Evolutionary conservation across 73 alveolate species (phyloP).

Genomic region (Paramecium biaurelia): DNA sequence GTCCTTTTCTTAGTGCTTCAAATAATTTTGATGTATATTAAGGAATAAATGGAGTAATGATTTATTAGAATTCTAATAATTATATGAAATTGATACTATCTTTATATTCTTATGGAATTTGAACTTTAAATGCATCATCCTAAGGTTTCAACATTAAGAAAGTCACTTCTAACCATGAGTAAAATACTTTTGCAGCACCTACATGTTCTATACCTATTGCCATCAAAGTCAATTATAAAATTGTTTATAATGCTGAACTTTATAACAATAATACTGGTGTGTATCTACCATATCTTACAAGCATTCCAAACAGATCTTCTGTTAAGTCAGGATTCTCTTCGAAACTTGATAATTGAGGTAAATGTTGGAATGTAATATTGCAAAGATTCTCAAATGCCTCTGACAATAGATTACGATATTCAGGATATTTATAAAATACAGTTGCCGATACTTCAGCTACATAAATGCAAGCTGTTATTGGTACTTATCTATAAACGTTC

Average conservation of each 20-base stretch:
- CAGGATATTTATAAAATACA: slow-evolving; percentile 33
- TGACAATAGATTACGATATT: neutral
- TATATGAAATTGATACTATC: neutral
- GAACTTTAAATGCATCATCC: neutral
- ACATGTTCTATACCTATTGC: slow-evolving; percentile 31
- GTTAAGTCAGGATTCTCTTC: slow-evolving; percentile 50
- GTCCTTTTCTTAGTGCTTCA: slow-evolving; percentile 19
- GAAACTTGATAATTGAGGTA: slow-evolving; percentile 36
- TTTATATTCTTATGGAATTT: neutral
- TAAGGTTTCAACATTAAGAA: neutral
- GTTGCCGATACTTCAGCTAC: slow-evolving; percentile 47
- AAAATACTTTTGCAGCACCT: slow-evolving; percentile 30
- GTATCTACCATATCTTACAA: slow-evolving; percentile 46
- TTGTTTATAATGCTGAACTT: slow-evolving; percentile 23
- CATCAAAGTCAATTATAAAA: neutral
- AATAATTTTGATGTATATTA: neutral
- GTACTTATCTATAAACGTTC: neutral
- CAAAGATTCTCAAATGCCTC: slow-evolving; percentile 14
- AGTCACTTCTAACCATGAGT: slow-evolving; percentile 37
- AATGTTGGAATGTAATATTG: slow-evolving; percentile 8
- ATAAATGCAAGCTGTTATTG: slow-evolving; percentile 23
- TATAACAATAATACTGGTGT: neutral
- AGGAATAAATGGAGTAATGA: neutral
- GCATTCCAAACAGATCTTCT: slow-evolving; percentile 49
- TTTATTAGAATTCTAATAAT: neutral